Conservation (phyloP, 179 eudicot genomes). For the Silene noctiflora region DNA sequence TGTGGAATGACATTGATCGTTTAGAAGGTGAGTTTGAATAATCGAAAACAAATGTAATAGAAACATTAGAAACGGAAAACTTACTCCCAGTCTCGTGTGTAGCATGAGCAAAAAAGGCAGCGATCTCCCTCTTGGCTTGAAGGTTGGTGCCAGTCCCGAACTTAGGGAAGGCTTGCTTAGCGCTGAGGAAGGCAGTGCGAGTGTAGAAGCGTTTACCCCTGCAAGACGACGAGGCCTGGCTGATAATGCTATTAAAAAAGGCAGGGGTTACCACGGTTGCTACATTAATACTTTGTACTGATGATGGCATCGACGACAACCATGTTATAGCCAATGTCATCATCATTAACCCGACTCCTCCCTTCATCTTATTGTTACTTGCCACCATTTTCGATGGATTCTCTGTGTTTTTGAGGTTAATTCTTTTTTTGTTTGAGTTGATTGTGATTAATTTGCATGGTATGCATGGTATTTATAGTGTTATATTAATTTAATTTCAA, state of each 20-base stretch:
- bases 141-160: constrained; percentile 16
- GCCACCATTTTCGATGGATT: no score
- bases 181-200: constrained; percentile 15
- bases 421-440: neutral
- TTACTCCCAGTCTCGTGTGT: constrained; percentile 27
- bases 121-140: constrained; percentile 18
- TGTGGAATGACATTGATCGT: neutral
- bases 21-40: no score
- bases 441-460: neutral
- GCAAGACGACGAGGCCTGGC: constrained; percentile 14
- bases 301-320: constrained; percentile 8
- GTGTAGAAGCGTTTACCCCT: constrained; percentile 17
- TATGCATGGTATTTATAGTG: constrained; percentile 15
- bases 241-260: constrained; percentile 19
- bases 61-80: neutral
- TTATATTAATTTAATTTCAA: neutral
- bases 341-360: constrained; percentile 8
- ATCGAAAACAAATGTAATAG: neutral
- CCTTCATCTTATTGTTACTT: constrained; percentile 8
- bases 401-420: neutral
- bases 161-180: constrained; percentile 7
- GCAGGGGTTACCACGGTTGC: constrained; percentile 13
- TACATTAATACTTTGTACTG: constrained; percentile 15
- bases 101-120: constrained; percentile 27
- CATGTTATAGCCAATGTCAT: constrained; percentile 11